phyloP scores from a whole-genome alignment of 805 yeast genomes.

The Saccharomycopsis babjevae region DNA sequence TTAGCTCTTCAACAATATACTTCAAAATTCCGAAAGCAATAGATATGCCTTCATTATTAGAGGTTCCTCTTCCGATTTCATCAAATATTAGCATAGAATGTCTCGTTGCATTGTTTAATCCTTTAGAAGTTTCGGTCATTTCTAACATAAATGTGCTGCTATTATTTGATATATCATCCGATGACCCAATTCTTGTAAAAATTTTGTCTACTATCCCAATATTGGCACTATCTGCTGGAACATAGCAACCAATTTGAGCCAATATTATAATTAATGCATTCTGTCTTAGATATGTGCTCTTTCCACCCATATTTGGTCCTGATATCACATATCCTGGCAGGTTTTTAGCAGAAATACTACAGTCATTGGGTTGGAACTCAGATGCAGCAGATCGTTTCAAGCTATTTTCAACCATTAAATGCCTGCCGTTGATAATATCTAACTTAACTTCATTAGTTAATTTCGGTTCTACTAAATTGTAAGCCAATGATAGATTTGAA shows the following conservation, averaged over 20 bases:
- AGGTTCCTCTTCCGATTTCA: constrained; percentile 87
- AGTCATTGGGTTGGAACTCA: constrained; percentile 27
- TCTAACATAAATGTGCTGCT: constrained; percentile 91
- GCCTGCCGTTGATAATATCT: constrained; percentile 60
- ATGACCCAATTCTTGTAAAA: constrained; percentile 74
- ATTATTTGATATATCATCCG: constrained; percentile 69
- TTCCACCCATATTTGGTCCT: constrained; percentile 89
- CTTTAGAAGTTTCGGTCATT: constrained; percentile 73
- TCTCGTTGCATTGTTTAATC: constrained; percentile 53
- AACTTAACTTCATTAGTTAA: constrained; percentile 40
- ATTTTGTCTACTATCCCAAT: constrained; percentile 71
- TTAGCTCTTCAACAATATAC: constrained; percentile 41
- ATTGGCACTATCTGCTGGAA: constrained; percentile 55
- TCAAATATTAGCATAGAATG: constrained; percentile 71
- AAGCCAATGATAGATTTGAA: constrained; percentile 60
- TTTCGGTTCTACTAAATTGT: constrained; percentile 53
- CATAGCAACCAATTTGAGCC: constrained; percentile 66
- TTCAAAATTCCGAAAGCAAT: constrained; percentile 70
- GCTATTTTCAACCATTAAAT: constrained; percentile 77
- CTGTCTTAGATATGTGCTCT: constrained; percentile 65
- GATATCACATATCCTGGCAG: constrained; percentile 51
- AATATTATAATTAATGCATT: constrained; percentile 59
- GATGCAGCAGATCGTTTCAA: constrained; percentile 34
- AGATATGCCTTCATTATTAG: constrained; percentile 74
- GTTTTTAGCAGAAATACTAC: constrained; percentile 21